These are phyloP conservation scores for Erythrobasidium hasegawianum DNA, from an alignment of 1,284 basidiomycete species.

Conservation along the genomic window DNA sequence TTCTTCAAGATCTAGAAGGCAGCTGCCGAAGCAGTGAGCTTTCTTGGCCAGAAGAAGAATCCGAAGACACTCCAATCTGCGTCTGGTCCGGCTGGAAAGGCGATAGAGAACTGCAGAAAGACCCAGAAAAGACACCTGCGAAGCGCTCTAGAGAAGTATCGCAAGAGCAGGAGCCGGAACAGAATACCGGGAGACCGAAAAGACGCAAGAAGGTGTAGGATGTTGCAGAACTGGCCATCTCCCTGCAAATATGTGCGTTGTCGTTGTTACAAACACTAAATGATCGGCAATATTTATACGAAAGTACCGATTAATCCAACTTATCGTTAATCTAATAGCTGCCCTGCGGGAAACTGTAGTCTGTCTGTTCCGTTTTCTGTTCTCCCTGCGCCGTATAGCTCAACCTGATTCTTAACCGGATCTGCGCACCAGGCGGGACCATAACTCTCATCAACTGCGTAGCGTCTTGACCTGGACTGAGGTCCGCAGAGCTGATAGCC, in stretches of 20 bases:
- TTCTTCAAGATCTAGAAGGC: too few relatives aligned
- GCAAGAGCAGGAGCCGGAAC: neutral
- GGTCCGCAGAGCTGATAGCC: conserved; percentile 82
- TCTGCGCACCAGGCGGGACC: conserved; percentile 74
- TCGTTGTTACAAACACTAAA: neutral
- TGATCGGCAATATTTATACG: neutral
- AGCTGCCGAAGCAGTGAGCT: neutral
- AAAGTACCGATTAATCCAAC: neutral
- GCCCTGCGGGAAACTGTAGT: conserved; percentile 74
- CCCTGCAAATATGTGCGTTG: too few relatives aligned
- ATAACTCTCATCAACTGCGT: conserved; percentile 93
- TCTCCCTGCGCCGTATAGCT: conserved; percentile 67
- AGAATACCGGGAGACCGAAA: neutral
- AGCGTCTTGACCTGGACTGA: conserved; percentile 73
- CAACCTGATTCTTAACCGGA: conserved; percentile 82
- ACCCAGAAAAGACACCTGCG: neutral
- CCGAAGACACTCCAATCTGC: neutral
- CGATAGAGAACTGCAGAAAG: neutral
- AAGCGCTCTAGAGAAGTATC: neutral
- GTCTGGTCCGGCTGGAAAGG: conserved; percentile 2
- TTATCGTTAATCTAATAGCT: conserved; percentile 3
- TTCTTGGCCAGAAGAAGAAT: neutral
- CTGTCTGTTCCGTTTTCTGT: conserved; percentile 82
- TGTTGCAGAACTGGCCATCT: neutral
- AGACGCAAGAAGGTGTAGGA: too few relatives aligned